Evolutionary conservation across 352 stramenopile genomes (phyloP).

Genomic region (Phytophthora hibernalis): DNA sequence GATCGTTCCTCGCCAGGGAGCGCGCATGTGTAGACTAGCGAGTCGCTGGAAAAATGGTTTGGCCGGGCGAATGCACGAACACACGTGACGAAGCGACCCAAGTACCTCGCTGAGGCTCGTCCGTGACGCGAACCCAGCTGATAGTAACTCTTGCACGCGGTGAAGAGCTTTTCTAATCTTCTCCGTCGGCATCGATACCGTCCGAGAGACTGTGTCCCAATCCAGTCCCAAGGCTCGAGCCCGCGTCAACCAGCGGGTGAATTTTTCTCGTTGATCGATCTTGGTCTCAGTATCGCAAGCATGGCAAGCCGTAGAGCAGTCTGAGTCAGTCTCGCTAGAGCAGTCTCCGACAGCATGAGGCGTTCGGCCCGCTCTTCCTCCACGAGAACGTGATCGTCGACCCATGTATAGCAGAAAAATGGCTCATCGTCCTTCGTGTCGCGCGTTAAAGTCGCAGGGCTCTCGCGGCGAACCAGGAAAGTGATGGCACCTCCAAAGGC

Average conservation of each 20-base stretch:
- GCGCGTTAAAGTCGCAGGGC: too few relatives aligned
- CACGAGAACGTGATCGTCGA: conserved; percentile 35
- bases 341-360: conserved; percentile 6
- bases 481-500: conserved; percentile 26
- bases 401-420: conserved; percentile 36
- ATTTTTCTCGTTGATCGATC: conserved; percentile 28
- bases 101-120: background rate
- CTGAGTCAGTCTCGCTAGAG: too few relatives aligned
- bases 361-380: conserved; percentile 8
- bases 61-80: background rate
- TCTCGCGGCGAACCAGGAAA: conserved; percentile 20
- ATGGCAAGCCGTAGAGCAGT: conserved; percentile 17
- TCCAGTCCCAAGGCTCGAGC: conserved; percentile 15
- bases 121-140: background rate
- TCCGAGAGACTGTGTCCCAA: conserved; percentile 11
- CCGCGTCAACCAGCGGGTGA: conserved; percentile 9
- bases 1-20: background rate
- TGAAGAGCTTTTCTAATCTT: conserved; percentile 17
- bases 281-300: conserved; percentile 13
- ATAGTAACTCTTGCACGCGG: background rate
- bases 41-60: conserved; percentile 5
- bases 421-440: background rate
- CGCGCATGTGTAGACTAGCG: background rate
- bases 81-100: conserved; percentile 1
- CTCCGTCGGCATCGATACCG: conserved; percentile 20